Conservation (phyloP, 2,329 filamentous ascomycete species). For the Fusarium sp. region DNA sequence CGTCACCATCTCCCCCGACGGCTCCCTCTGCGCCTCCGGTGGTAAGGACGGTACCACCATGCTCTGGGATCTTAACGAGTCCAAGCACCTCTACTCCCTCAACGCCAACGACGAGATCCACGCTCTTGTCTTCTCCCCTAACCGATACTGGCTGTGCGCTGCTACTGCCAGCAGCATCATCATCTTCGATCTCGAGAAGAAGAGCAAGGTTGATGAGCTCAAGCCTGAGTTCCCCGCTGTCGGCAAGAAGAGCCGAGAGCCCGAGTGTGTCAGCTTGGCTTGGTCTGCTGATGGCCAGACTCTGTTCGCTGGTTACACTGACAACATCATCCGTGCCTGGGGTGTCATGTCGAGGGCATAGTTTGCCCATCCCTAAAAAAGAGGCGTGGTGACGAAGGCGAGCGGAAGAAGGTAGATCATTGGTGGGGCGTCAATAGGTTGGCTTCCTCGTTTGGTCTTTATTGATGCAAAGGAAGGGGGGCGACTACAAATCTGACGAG, state of each 20-base stretch:
- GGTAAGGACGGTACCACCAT: slow-evolving; percentile 99
- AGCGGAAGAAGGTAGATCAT: slow-evolving; percentile 56
- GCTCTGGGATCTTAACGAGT: slow-evolving; percentile 99
- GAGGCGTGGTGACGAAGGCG: slow-evolving; percentile 43
- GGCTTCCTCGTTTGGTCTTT: slow-evolving; percentile 60
- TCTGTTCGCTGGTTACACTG: slow-evolving; percentile 99
- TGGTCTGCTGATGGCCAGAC: slow-evolving; percentile 99
- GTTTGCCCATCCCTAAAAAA: slow-evolving; percentile 47
- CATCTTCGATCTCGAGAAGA: slow-evolving; percentile 99
- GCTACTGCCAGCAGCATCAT: slow-evolving; percentile 98
- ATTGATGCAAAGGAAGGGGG: slow-evolving; percentile 54
- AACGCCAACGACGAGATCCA: slow-evolving; percentile 99
- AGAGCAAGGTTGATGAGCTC: slow-evolving; percentile 99
- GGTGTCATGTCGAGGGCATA: slow-evolving; percentile 96
- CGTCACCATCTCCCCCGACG: slow-evolving; percentile 99
- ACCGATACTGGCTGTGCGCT: slow-evolving; percentile 99
- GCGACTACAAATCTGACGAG: slow-evolving; percentile 51
- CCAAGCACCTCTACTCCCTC: slow-evolving; percentile 99
- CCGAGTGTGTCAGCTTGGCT: slow-evolving; percentile 96
- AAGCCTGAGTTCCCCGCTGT: slow-evolving; percentile 98
- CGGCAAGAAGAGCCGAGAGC: slow-evolving; percentile 99
- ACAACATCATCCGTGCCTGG: slow-evolving; percentile 99
- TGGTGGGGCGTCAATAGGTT: slow-evolving; percentile 59
- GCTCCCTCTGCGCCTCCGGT: slow-evolving; percentile 97
- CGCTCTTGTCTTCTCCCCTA: slow-evolving; percentile 99